Conservation (phyloP, 192 early-diverging fungal genomes). For the Entophlyctis luteolus region DNA sequence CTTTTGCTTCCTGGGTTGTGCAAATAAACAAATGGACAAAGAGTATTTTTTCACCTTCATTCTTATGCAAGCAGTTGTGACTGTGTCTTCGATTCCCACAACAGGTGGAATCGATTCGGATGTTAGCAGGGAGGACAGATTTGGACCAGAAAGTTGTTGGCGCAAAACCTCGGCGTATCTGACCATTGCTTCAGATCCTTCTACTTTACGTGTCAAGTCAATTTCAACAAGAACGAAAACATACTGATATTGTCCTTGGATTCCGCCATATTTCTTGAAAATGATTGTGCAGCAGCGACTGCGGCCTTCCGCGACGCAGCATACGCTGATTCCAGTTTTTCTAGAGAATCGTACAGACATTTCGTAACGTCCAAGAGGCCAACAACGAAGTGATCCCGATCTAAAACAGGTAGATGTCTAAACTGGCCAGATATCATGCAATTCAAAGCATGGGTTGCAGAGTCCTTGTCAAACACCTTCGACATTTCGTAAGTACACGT, state of each 20-base stretch:
- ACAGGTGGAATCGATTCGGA: constrained; percentile 27
- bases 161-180: constrained; percentile 28
- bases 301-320: neutral
- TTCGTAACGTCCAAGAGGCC: constrained; percentile 55
- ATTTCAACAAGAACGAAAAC: neutral
- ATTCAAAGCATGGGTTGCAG: constrained; percentile 42
- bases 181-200: constrained; percentile 1
- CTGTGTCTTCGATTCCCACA: constrained; percentile 35
- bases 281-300: neutral
- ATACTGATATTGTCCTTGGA: neutral
- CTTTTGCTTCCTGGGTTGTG: constrained; percentile 6
- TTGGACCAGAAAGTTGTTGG: constrained; percentile 75
- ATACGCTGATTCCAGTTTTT: constrained; percentile 43
- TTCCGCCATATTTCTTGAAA: neutral
- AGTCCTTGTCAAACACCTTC: constrained; percentile 55
- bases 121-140: constrained; percentile 70
- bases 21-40: neutral
- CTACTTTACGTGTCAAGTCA: neutral
- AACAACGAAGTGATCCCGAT: constrained; percentile 38
- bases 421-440: constrained; percentile 46
- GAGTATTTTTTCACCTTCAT: constrained; percentile 5
- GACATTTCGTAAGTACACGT: neutral
- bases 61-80: constrained; percentile 29
- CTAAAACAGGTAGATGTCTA: constrained; percentile 48
- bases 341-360: constrained; percentile 53